Percentiles rank a stretch among this genome's conserved stretches.
These are phyloP conservation scores for Fusarium redolens DNA, from an alignment of 2,329 filamentous ascomycete species.

Conservation along the genomic window DNA sequence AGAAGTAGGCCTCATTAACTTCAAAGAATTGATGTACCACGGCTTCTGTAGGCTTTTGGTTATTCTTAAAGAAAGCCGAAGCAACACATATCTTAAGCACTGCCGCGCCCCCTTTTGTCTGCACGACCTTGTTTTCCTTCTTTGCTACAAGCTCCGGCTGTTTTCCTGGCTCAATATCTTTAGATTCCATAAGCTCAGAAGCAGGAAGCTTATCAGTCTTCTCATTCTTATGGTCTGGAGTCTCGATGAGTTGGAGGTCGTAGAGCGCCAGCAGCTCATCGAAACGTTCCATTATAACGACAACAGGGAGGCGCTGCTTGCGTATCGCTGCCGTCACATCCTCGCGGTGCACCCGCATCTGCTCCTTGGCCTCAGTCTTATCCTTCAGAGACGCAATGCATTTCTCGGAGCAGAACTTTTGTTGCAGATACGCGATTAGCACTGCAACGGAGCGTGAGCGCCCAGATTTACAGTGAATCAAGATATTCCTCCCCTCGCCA, in stretches of 20 bases:
- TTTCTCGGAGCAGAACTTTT: background rate
- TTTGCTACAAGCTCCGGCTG: background rate
- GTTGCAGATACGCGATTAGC: background rate
- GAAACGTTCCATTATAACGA: background rate
- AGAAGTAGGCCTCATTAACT: background rate
- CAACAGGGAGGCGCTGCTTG: background rate
- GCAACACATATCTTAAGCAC: conserved; percentile 4
- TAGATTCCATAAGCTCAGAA: fast-evolving
- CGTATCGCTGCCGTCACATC: background rate
- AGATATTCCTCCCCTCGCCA: background rate
- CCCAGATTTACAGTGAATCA: conserved; percentile 1
- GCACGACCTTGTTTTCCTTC: background rate
- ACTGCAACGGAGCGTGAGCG: background rate
- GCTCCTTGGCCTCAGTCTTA: background rate
- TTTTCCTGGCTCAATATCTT: fast-evolving
- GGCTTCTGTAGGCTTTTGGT: background rate
- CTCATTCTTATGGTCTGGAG: background rate
- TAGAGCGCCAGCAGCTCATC: background rate
- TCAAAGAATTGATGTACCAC: background rate
- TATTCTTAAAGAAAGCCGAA: background rate
- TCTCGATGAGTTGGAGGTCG: background rate
- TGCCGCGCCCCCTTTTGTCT: background rate
- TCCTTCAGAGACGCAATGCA: fast-evolving
- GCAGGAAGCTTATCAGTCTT: fast-evolving
- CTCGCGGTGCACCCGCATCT: background rate